These are phyloP conservation scores for Fusarium bactridioides DNA, from an alignment of 2,329 filamentous ascomycete genomes.

Conservation along the genomic window DNA sequence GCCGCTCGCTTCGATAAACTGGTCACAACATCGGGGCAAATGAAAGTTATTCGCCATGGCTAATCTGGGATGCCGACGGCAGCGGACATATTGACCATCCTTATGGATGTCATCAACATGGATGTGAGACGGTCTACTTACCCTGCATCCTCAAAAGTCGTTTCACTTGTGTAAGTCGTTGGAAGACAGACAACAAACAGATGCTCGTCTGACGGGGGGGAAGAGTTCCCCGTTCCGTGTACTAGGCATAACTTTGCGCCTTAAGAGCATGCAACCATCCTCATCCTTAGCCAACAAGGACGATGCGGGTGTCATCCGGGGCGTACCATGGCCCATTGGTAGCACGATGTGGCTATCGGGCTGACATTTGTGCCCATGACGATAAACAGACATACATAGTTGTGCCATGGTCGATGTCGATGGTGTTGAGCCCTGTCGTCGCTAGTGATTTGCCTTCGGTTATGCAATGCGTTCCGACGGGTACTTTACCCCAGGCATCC, in stretches of 20 bases:
- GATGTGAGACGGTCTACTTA: background rate
- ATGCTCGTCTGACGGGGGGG: conserved; percentile 3
- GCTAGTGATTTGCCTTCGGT: background rate
- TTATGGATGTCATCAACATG: background rate
- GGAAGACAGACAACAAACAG: conserved; percentile 9
- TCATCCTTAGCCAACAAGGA: conserved; percentile 13
- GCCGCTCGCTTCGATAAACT: background rate
- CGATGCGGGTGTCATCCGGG: conserved; percentile 16
- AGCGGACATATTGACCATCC: background rate
- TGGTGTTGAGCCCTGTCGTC: conserved; percentile 2
- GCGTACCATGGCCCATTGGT: conserved; percentile 6
- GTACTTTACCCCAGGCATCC: conserved; percentile 17
- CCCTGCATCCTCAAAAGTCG: conserved; percentile 1
- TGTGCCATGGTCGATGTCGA: conserved; percentile 12
- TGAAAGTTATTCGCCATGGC: background rate
- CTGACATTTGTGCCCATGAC: conserved; percentile 26
- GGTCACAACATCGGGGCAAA: background rate
- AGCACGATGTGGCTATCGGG: conserved; percentile 24
- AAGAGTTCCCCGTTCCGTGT: conserved; percentile 9
- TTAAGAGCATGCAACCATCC: conserved; percentile 14
- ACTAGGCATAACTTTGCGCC: conserved; percentile 18
- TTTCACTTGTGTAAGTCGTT: background rate
- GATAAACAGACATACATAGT: conserved; percentile 8
- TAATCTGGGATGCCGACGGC: conserved; percentile 3
- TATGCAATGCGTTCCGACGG: conserved; percentile 4